These are phyloP conservation scores for Kazachstania viticola DNA, from an alignment of 805 yeast species.

Conservation along the genomic window DNA sequence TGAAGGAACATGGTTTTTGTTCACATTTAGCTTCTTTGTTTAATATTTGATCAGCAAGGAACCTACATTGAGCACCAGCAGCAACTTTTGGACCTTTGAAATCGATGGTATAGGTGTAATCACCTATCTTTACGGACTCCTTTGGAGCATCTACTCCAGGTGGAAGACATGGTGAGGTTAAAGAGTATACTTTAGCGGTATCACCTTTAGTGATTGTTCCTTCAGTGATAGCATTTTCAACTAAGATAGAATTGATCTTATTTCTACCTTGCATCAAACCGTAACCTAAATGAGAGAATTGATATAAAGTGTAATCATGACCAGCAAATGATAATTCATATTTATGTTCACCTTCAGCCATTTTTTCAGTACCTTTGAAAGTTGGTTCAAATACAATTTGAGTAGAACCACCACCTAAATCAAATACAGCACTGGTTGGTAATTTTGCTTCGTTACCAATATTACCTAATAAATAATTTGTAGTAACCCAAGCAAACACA, in stretches of 20 bases:
- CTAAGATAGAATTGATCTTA: slow-evolving; percentile 57
- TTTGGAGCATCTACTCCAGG: slow-evolving; percentile 54
- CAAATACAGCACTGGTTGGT: slow-evolving; percentile 95
- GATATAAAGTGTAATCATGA: slow-evolving; percentile 70
- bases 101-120: slow-evolving; percentile 39
- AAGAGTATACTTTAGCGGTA: slow-evolving; percentile 32
- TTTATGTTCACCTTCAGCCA: slow-evolving; percentile 84
- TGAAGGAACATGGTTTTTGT: slow-evolving; percentile 81
- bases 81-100: slow-evolving; percentile 54
- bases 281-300: slow-evolving; percentile 89
- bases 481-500: slow-evolving; percentile 96
- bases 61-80: slow-evolving; percentile 80
- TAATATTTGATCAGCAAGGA: slow-evolving; percentile 67
- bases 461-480: slow-evolving; percentile 86
- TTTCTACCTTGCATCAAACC: slow-evolving; percentile 93
- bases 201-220: slow-evolving; percentile 30
- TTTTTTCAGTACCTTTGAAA: slow-evolving; percentile 45
- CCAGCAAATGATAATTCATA: slow-evolving; percentile 73
- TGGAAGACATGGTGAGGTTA: slow-evolving; percentile 80
- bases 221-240: slow-evolving; percentile 37
- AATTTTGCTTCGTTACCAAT: slow-evolving; percentile 57
- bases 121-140: slow-evolving; percentile 47
- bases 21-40: slow-evolving; percentile 74
- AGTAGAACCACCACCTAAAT: slow-evolving; percentile 96
- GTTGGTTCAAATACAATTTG: slow-evolving; percentile 96